Evolutionary conservation across 176 grass and related monocot genomes (phyloP).

Genomic region (Phragmites australis): DNA sequence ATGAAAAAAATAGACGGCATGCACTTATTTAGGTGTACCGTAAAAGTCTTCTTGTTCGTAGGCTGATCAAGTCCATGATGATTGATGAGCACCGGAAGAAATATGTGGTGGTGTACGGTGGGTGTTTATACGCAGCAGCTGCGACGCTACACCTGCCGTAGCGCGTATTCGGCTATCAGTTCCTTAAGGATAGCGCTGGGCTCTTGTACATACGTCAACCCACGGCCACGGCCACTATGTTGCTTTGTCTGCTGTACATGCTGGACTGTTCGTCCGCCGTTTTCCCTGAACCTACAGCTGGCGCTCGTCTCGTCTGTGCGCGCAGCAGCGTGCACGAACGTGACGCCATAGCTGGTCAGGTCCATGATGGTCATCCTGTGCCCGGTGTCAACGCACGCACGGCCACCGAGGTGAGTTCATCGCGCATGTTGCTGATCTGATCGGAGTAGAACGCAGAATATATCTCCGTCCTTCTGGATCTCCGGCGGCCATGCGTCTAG

Average conservation of each 20-base stretch:
- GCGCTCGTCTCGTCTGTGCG: too few relatives aligned
- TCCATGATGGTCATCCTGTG: too few relatives aligned
- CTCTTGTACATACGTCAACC: not conserved
- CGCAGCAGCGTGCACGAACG: not conserved
- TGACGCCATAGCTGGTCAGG: not conserved
- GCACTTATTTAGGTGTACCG: too few relatives aligned
- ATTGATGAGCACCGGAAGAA: not conserved
- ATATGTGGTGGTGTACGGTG: not conserved
- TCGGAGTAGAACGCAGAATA: not conserved
- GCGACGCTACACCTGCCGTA: too few relatives aligned
- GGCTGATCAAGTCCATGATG: not conserved
- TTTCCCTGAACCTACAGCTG: too few relatives aligned
- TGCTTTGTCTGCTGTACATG: too few relatives aligned
- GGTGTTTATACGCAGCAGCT: too few relatives aligned
- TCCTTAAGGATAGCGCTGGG: not conserved
- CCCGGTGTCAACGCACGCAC: not conserved
- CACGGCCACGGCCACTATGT: not conserved
- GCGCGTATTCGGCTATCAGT: not conserved
- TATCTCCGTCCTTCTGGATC: not conserved
- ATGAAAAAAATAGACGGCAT: too few relatives aligned
- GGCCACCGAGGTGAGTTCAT: not conserved
- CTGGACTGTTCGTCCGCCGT: too few relatives aligned
- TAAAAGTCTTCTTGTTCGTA: too few relatives aligned
- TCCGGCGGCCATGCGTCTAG: not conserved
- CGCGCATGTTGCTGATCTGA: not conserved